These are phyloP conservation scores for Colletotrichum caudatum DNA, from an alignment of 2,329 filamentous ascomycete species.

Conservation along the genomic window DNA sequence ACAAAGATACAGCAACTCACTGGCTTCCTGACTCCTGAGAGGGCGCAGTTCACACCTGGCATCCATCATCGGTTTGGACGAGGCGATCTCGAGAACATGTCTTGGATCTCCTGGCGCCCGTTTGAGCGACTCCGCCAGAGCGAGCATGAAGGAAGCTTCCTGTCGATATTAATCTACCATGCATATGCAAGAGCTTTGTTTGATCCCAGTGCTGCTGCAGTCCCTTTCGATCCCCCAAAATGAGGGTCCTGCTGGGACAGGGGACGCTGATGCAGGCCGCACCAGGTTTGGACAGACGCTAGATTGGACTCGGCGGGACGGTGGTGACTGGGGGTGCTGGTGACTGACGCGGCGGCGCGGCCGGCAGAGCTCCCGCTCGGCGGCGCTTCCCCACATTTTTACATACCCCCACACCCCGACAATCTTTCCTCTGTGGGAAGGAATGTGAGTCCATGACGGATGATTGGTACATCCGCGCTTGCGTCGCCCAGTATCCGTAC, in stretches of 20 bases:
- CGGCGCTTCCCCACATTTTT: slow-evolving; percentile 23
- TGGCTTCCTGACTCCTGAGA: not conserved
- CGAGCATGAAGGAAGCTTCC: not conserved
- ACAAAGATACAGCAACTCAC: not conserved
- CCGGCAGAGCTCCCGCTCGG: slow-evolving; percentile 15
- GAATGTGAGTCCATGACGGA: slow-evolving; percentile 12
- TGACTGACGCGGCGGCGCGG: slow-evolving; percentile 16
- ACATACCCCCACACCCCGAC: not conserved
- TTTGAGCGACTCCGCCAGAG: not conserved
- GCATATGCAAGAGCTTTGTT: not conserved
- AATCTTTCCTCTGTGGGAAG: slow-evolving; percentile 20
- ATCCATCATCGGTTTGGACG: slow-evolving; percentile 9
- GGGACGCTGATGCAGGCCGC: slow-evolving; percentile 6
- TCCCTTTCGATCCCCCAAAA: not conserved
- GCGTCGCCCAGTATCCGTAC: not conserved
- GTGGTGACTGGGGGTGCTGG: not conserved
- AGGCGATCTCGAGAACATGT: slow-evolving; percentile 4
- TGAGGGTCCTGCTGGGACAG: not conserved
- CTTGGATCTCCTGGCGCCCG: not conserved
- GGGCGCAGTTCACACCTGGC: not conserved
- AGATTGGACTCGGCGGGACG: not conserved
- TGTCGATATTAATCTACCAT: not conserved
- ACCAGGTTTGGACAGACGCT: too few relatives aligned
- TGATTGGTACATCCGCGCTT: slow-evolving; percentile 28
- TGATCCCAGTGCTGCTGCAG: not conserved